phyloP scores from a whole-genome alignment of 192 early-diverging fungal species.

The Entomortierella lignicola region DNA sequence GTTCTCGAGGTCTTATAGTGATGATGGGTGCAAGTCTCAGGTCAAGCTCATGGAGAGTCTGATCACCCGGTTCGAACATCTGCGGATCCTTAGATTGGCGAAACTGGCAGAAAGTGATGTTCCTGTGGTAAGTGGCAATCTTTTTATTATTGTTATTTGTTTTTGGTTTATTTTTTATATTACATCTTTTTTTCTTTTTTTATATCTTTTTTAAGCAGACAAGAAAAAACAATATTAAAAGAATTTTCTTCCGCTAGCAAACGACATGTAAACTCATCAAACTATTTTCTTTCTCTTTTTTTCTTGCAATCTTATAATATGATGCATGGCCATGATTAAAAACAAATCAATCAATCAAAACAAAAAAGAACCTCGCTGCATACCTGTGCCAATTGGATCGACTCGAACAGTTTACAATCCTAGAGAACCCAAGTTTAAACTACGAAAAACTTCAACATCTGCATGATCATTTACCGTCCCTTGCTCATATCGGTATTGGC shows the following conservation, averaged over 20 bases:
- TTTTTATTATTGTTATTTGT: neutral
- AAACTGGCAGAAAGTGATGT: conserved; percentile 33
- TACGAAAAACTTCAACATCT: conserved; percentile 27
- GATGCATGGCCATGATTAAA: too few relatives aligned
- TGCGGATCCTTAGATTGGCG: conserved; percentile 21
- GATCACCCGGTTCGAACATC: conserved; percentile 27
- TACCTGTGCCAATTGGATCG: conserved; percentile 47
- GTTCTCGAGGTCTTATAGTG: conserved; percentile 19
- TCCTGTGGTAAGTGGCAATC: conserved; percentile 29
- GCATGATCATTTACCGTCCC: conserved; percentile 4
- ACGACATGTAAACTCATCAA: too few relatives aligned
- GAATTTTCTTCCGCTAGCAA: too few relatives aligned
- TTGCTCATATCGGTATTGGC: conserved; percentile 29
- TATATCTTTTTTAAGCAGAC: too few relatives aligned
- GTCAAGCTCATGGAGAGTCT: conserved; percentile 29
- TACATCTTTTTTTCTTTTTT: neutral
- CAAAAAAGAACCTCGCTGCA: conserved; percentile 39
- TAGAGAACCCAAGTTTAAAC: conserved; percentile 33
- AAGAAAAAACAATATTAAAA: too few relatives aligned
- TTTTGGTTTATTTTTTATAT: too few relatives aligned
- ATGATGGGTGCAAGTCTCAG: conserved; percentile 31
- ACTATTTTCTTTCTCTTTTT: too few relatives aligned
- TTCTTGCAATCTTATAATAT: neutral
- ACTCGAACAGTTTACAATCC: conserved; percentile 43
- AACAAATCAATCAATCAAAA: neutral